phyloP scores from a whole-genome alignment of 306 rosid genomes.

The Acacia melanoxylon region DNA sequence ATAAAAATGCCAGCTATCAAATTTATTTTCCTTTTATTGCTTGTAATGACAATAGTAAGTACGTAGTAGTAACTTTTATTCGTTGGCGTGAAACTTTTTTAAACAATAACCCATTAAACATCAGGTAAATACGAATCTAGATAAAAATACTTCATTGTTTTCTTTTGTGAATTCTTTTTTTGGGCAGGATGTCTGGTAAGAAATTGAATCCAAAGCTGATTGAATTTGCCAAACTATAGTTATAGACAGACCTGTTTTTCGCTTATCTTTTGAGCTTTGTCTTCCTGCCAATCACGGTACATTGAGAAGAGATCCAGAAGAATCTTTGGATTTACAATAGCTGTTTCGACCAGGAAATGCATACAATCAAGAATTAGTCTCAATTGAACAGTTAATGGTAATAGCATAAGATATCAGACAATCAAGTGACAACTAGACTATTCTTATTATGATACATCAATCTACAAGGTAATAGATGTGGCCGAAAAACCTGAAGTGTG shows the following conservation, averaged over 20 bases:
- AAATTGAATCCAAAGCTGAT: conserved; percentile 17
- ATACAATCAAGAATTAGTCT: conserved; percentile 19
- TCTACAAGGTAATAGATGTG: neutral
- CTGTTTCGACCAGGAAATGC: conserved; percentile 41
- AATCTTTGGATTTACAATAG: conserved; percentile 77
- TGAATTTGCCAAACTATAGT: neutral
- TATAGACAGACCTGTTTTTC: conserved; percentile 68
- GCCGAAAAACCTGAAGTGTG: conserved; percentile 11
- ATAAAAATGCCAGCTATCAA: neutral
- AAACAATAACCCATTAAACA: neutral
- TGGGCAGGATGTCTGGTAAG: neutral
- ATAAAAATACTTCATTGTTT: neutral
- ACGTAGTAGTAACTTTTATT: neutral
- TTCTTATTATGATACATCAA: neutral
- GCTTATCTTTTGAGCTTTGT: conserved; percentile 62
- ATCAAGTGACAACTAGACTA: neutral
- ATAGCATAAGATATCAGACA: conserved; percentile 17
- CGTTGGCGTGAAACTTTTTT: neutral
- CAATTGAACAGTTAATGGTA: neutral
- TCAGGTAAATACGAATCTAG: neutral
- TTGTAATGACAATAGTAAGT: neutral
- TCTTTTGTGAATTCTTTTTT: neutral
- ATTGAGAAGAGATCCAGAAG: conserved; percentile 82
- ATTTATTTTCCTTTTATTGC: conserved; percentile 1
- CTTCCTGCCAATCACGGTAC: conserved; percentile 81